These are phyloP conservation scores for Calonectria multiphialidica DNA, from an alignment of 2,329 filamentous ascomycete species.

Conservation along the genomic window DNA sequence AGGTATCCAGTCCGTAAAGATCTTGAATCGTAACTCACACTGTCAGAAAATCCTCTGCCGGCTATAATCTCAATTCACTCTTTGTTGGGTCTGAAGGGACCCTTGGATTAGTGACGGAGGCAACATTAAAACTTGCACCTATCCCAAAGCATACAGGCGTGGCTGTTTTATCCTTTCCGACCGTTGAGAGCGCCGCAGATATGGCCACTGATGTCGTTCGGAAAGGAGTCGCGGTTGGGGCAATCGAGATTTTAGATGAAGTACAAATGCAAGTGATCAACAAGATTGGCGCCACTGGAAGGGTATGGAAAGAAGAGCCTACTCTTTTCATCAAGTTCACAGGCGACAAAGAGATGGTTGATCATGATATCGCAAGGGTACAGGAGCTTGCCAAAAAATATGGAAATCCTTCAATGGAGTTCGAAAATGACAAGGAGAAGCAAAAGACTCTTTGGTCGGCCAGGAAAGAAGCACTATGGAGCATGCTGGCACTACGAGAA, in stretches of 20 bases:
- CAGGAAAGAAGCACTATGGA: slow-evolving; percentile 75
- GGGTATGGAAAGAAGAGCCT: slow-evolving; percentile 75
- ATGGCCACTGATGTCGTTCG: slow-evolving; percentile 75
- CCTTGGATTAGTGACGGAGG: slow-evolving; percentile 77
- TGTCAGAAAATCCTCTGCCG: slow-evolving; percentile 71
- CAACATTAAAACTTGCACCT: slow-evolving; percentile 75
- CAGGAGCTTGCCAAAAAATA: background rate
- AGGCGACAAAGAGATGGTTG: background rate
- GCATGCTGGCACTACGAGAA: slow-evolving; percentile 66
- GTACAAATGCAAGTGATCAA: slow-evolving; percentile 78
- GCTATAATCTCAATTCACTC: slow-evolving; percentile 77
- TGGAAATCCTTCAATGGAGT: background rate
- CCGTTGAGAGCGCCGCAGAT: slow-evolving; percentile 70
- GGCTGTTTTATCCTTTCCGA: slow-evolving; percentile 71
- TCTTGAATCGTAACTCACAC: background rate
- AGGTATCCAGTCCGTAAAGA: too few species aligned
- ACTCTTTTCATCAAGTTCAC: slow-evolving; percentile 78
- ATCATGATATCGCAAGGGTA: background rate
- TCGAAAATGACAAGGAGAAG: background rate
- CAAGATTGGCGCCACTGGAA: slow-evolving; percentile 67
- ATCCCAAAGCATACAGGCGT: slow-evolving; percentile 74
- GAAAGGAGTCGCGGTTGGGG: slow-evolving; percentile 74
- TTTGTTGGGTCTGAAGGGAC: slow-evolving; percentile 81
- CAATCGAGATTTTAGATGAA: slow-evolving; percentile 74
- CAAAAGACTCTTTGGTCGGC: slow-evolving; percentile 67